Conservation (phyloP, 139 green algal species). For the Eudorina sp. region DNA sequence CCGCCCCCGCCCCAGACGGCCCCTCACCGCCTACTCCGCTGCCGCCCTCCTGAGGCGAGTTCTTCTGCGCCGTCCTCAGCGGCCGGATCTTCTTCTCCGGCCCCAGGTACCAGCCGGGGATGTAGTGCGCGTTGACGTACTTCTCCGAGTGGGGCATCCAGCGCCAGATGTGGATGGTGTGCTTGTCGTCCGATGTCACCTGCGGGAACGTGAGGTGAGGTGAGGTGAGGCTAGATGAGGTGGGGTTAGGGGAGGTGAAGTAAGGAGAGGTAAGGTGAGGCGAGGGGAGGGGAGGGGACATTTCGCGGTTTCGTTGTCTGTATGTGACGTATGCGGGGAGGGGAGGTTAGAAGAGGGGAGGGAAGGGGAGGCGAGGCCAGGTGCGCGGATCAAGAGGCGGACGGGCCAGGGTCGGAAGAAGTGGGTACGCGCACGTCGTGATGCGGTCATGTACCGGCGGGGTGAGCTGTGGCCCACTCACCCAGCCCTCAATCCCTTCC, state of each 20-base stretch:
- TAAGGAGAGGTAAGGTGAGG: too few relatives aligned
- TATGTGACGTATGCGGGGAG: too few relatives aligned
- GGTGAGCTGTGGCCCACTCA: too few relatives aligned
- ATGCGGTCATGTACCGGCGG: too few relatives aligned
- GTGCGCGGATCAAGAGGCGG: conserved; percentile 27
- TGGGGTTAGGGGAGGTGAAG: too few relatives aligned
- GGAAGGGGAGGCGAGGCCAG: not conserved
- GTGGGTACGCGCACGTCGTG: too few relatives aligned
- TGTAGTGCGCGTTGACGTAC: conserved; percentile 61
- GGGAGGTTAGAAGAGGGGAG: too few relatives aligned
- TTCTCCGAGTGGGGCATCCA: conserved; percentile 67
- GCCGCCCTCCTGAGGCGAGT: not conserved
- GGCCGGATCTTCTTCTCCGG: conserved; percentile 70
- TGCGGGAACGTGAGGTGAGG: not conserved
- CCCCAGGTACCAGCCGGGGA: conserved; percentile 70
- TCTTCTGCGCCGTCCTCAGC: not conserved
- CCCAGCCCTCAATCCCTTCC: too few relatives aligned
- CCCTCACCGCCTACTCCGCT: not conserved
- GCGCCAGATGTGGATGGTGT: conserved; percentile 71
- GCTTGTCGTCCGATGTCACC: conserved; percentile 68
- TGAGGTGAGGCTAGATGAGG: too few relatives aligned
- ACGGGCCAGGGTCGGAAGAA: too few relatives aligned
- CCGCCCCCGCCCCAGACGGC: not conserved
- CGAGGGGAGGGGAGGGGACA: too few relatives aligned
- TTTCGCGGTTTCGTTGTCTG: too few relatives aligned